phyloP scores from a whole-genome alignment of 1,284 basidiomycete genomes.

The Pseudozyma hubeiensis region DNA sequence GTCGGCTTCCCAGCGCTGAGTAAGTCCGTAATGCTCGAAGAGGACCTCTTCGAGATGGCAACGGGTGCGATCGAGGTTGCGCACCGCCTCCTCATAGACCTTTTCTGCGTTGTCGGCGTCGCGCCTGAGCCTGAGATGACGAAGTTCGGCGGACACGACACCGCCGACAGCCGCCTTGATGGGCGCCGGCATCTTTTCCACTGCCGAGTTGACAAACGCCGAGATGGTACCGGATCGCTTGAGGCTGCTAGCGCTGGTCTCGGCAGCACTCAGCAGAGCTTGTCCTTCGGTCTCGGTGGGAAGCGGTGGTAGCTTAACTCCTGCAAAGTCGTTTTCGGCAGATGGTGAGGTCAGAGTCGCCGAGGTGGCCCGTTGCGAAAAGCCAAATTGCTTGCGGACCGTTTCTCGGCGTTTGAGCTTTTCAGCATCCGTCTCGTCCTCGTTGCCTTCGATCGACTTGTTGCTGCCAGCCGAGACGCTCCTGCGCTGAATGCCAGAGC shows the following conservation, averaged over 20 bases:
- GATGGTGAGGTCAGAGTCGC: slow-evolving; percentile 13
- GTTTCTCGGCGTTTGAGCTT: slow-evolving; percentile 63
- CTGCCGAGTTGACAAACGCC: slow-evolving; percentile 57
- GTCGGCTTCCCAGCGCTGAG: slow-evolving; percentile 62
- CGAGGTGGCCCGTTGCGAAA: slow-evolving; percentile 46
- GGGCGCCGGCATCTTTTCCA: slow-evolving; percentile 57
- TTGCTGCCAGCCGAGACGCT: slow-evolving; percentile 34
- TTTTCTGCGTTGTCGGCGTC: slow-evolving; percentile 62
- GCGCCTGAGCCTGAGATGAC: slow-evolving; percentile 58
- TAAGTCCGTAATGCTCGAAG: slow-evolving; percentile 58
- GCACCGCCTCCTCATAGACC: slow-evolving; percentile 56
- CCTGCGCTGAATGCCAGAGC: slow-evolving; percentile 10
- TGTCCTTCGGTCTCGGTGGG: slow-evolving; percentile 48
- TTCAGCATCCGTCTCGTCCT: slow-evolving; percentile 43
- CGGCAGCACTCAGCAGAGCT: slow-evolving; percentile 8
- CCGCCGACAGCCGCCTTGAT: slow-evolving; percentile 59
- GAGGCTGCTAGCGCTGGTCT: slow-evolving; percentile 21
- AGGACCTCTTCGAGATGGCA: slow-evolving; percentile 60
- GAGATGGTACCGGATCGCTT: slow-evolving; percentile 53
- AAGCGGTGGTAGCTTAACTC: slow-evolving; percentile 44
- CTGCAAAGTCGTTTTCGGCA: slow-evolving; percentile 29
- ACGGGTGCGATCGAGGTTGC: slow-evolving; percentile 58
- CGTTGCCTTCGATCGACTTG: slow-evolving; percentile 10
- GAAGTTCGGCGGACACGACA: slow-evolving; percentile 55
- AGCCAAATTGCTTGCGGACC: slow-evolving; percentile 66